A percentile compares a stretch with the other conserved stretches of the same genome.
These are phyloP conservation scores for Alternaria arbusti DNA, from an alignment of 2,329 filamentous ascomycete species.

Conservation along the genomic window DNA sequence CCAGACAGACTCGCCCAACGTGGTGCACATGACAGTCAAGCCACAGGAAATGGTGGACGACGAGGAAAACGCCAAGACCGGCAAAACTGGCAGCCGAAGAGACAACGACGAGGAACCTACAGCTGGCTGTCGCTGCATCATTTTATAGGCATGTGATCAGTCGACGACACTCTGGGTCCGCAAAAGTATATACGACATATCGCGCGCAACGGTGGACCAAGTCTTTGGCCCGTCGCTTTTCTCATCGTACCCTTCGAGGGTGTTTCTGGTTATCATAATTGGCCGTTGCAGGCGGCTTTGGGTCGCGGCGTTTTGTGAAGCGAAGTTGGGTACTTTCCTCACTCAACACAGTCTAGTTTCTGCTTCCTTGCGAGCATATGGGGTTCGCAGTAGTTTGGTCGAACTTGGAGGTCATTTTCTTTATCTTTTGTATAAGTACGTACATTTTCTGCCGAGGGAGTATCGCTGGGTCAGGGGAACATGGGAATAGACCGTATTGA, in stretches of 20 bases:
- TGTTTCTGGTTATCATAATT: constrained; percentile 5
- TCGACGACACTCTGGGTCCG: neutral
- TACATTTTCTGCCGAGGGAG: constrained; percentile 8
- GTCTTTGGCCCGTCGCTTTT: neutral
- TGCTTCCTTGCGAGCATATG: constrained; percentile 21
- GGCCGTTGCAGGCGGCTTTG: constrained; percentile 3
- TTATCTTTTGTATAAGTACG: constrained; percentile 20
- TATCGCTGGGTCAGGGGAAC: constrained; percentile 4
- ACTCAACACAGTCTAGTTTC: constrained; percentile 6
- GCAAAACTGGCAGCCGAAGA: constrained; percentile 60
- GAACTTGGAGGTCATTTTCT: constrained; percentile 7
- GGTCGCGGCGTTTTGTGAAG: constrained; percentile 8
- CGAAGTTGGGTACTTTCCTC: constrained; percentile 1
- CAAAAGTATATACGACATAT: constrained; percentile 3
- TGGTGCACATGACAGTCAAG: constrained; percentile 93
- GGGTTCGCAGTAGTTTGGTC: neutral
- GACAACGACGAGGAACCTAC: constrained; percentile 62
- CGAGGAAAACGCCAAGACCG: constrained; percentile 75
- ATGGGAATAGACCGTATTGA: constrained; percentile 17
- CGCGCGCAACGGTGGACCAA: neutral
- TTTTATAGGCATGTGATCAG: constrained; percentile 55
- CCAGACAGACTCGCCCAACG: constrained; percentile 75
- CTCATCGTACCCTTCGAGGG: neutral
- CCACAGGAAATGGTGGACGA: constrained; percentile 84
- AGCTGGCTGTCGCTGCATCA: constrained; percentile 69